A percentile compares a stretch with the other conserved stretches of the same genome.
Conservation (phyloP, 2,329 filamentous ascomycete genomes). For the Trichoderma breve region DNA sequence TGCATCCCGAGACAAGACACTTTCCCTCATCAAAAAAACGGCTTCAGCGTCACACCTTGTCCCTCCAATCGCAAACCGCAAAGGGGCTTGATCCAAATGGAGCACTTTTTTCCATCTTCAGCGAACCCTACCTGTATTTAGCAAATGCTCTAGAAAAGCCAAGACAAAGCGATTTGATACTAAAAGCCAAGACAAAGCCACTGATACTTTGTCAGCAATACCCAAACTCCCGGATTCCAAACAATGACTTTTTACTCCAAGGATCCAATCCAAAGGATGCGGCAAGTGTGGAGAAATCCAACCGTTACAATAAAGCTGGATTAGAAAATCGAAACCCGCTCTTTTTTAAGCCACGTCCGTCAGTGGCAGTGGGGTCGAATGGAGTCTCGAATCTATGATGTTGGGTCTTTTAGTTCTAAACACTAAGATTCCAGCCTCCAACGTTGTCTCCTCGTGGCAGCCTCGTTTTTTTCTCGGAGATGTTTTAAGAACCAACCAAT, state of each 20-base stretch:
- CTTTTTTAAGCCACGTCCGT: not conserved
- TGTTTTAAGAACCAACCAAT: not conserved
- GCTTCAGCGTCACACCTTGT: constrained; percentile 3
- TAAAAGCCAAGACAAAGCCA: too few relatives aligned
- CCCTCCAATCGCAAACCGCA: not conserved
- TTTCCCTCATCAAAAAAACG: not conserved
- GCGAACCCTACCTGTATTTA: too few relatives aligned
- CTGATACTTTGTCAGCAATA: too few relatives aligned
- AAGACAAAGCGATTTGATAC: too few relatives aligned
- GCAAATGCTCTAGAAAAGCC: too few relatives aligned
- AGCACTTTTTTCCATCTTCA: too few relatives aligned
- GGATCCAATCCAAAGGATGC: not conserved
- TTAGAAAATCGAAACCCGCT: not conserved
- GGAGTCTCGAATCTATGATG: not conserved
- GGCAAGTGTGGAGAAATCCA: not conserved
- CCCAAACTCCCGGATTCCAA: not conserved
- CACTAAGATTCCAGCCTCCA: not conserved
- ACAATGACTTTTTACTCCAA: not conserved
- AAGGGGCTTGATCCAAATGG: too few relatives aligned
- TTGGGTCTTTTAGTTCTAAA: not conserved
- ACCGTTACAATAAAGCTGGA: not conserved
- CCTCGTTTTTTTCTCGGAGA: not conserved
- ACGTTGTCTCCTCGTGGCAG: not conserved
- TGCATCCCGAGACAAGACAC: constrained; percentile 7
- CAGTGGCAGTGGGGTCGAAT: not conserved